phyloP scores from a whole-genome alignment of 2,329 filamentous ascomycete genomes.

The Coniella vitis region DNA sequence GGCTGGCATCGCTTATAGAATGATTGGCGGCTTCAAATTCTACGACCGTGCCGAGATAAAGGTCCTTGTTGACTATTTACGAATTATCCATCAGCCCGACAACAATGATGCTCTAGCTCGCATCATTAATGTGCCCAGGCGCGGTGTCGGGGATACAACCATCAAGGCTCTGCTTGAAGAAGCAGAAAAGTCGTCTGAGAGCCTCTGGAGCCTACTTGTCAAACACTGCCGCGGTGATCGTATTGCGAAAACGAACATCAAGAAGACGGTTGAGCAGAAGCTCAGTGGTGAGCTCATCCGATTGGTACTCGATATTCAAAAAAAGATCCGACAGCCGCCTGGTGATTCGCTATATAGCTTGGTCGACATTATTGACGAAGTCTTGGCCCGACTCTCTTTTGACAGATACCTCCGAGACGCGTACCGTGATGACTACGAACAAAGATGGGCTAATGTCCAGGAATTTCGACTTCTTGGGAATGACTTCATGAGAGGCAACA shows the following conservation, averaged over 20 bases:
- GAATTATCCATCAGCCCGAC: slow-evolving; percentile 74
- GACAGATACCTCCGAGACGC: slow-evolving; percentile 65
- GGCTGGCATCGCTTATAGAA: slow-evolving; percentile 77
- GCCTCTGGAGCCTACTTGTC: slow-evolving; percentile 68
- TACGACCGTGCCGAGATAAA: slow-evolving; percentile 90
- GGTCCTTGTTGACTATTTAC: slow-evolving; percentile 77
- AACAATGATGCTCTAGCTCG: slow-evolving; percentile 81
- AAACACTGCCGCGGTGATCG: slow-evolving; percentile 47
- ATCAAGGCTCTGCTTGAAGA: slow-evolving; percentile 69
- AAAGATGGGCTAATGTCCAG: slow-evolving; percentile 80
- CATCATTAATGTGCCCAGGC: slow-evolving; percentile 76
- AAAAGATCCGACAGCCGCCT: slow-evolving; percentile 24
- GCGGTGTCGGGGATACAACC: slow-evolving; percentile 75
- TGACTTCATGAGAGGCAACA: slow-evolving; percentile 54
- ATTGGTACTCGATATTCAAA: slow-evolving; percentile 32
- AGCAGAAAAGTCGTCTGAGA: slow-evolving; percentile 61
- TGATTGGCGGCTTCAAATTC: slow-evolving; percentile 86
- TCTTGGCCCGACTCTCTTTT: slow-evolving; percentile 62
- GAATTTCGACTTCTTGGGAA: slow-evolving; percentile 76
- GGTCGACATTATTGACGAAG: slow-evolving; percentile 42
- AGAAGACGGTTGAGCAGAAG: slow-evolving; percentile 45
- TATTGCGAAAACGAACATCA: slow-evolving; percentile 41
- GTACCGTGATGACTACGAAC: slow-evolving; percentile 68
- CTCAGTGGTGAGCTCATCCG: slow-evolving; percentile 43
- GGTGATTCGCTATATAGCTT: slow-evolving; percentile 30